These are phyloP conservation scores for Colletotrichum truncatum DNA, from an alignment of 2,329 filamentous ascomycete species.

Conservation along the genomic window DNA sequence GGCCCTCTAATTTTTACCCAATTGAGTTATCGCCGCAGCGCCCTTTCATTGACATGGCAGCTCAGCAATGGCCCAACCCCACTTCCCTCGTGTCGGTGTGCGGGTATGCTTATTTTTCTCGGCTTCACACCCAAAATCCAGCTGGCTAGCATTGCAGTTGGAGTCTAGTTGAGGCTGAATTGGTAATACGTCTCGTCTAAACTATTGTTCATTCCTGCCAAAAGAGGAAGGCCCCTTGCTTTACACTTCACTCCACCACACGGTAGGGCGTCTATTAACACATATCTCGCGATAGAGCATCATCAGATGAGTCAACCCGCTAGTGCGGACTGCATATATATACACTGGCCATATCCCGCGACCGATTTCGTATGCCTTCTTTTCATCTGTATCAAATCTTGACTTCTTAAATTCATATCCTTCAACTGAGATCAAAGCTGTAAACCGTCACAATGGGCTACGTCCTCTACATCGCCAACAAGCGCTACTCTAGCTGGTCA, in stretches of 20 bases:
- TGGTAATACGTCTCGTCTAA: background rate
- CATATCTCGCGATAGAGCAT: background rate
- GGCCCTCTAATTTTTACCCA: background rate
- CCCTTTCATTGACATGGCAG: constrained; percentile 14
- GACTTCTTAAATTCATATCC: too few relatives aligned
- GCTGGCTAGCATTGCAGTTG: background rate
- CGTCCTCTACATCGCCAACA: constrained; percentile 52
- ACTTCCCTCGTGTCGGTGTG: background rate
- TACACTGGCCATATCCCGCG: background rate
- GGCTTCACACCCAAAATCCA: background rate
- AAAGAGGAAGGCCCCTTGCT: background rate
- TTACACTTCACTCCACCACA: background rate
- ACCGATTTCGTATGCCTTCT: too few relatives aligned
- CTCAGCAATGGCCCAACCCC: background rate
- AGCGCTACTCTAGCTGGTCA: constrained; percentile 57
- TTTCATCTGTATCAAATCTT: too few relatives aligned
- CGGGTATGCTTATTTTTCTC: background rate
- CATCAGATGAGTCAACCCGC: constrained; percentile 14
- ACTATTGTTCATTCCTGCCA: background rate
- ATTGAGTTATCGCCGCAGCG: background rate
- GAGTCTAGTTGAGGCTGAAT: background rate
- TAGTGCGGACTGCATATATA: background rate
- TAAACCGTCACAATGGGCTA: constrained; percentile 42
- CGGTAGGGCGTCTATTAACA: background rate
- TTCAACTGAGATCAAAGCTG: background rate